Evolutionary conservation across 805 yeast genomes (phyloP), one percentile per base, ranked within the genome.

Genomic region (Candida schatavii): DNA sequence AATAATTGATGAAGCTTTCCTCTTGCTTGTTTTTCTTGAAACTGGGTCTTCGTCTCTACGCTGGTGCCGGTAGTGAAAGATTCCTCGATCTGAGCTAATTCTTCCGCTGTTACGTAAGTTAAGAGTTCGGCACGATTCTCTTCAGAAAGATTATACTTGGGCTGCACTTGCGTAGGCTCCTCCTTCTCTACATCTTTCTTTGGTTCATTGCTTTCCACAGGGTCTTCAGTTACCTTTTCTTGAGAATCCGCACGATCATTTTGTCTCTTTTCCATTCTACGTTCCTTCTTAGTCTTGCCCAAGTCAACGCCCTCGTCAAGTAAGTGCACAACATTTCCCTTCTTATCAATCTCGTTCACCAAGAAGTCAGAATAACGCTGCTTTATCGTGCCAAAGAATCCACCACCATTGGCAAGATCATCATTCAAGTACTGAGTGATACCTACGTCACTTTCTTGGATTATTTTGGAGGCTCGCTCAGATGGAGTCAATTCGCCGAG

Each of bases 321-420:
- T 46, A 93, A 70, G 59, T 83, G 90, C 10, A 90, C 76, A 2
- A 89, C 96, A 2, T 77, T 64, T 1, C 87, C 95, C 18, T 77
- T 65, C 23, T 64, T 51, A 46, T 74, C 84, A 43, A 93, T 84
- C 62, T 93, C 99, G 62, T 89, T 88, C 35, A 93, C 99, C 57
- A 88, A 74, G 59, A 93, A 93, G 59, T 93, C 99, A 10, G 96
- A 83, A 63, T 89, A 90, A 46, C 97, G 72, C 56, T 87, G 95
- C 61, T 93, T 93, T 52, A 93, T 70, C 11, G 76, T 73, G 2
- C 98, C 99, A 14, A 61, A 59, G 48, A 93, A 88, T 3, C 97
- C 95, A 2, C 55, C 56, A 20, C 43, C 44, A 7, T 29, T 21
- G 7, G 70, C 61, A 20, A 70, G 52, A 3, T 67, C 72, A 2